A percentile compares a stretch with the other conserved stretches of the same genome.
Evolutionary conservation across 202 grass and related monocot genomes (phyloP).

Genomic region (Brachypodium distachyon): DNA sequence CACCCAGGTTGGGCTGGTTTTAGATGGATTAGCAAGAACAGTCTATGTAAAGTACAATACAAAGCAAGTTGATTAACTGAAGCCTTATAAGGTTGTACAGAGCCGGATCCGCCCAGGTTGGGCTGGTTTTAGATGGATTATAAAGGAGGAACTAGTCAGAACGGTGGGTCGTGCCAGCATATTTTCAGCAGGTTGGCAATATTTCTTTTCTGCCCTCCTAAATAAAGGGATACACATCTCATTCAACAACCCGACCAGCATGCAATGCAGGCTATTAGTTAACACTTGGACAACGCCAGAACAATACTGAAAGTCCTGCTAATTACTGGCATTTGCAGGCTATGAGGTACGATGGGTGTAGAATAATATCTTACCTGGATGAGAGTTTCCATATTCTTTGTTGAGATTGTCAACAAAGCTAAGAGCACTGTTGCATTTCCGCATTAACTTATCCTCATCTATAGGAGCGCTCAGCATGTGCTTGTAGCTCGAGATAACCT

Average conservation of each 20-base stretch:
- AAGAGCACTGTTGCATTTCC: constrained; percentile 63
- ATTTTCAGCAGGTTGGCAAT: not conserved
- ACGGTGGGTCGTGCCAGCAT: not conserved
- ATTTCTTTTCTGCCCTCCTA: too few species aligned
- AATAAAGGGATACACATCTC: not conserved
- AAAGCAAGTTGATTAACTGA: constrained; percentile 3
- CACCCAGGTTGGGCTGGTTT: not conserved
- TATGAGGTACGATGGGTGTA: too few species aligned
- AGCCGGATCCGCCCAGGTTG: constrained; percentile 3
- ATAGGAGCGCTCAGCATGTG: constrained; percentile 43
- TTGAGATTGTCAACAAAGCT: constrained; percentile 66
- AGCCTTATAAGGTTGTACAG: not conserved
- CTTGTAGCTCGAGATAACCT: constrained; percentile 68
- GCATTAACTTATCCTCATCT: constrained; percentile 54
- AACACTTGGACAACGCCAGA: not conserved
- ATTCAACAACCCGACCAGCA: not conserved
- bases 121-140: not conserved
- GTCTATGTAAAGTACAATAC: not conserved
- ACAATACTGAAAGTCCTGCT: constrained; percentile 6
- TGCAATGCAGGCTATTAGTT: not conserved
- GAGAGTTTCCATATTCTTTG: constrained; percentile 36
- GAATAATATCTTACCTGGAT: constrained; percentile 59
- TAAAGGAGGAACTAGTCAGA: not conserved
- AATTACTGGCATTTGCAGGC: not conserved
- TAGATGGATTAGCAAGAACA: not conserved